Evolutionary conservation across 257 asterid species (phyloP).

Genomic region (Fraxinus excelsior): DNA sequence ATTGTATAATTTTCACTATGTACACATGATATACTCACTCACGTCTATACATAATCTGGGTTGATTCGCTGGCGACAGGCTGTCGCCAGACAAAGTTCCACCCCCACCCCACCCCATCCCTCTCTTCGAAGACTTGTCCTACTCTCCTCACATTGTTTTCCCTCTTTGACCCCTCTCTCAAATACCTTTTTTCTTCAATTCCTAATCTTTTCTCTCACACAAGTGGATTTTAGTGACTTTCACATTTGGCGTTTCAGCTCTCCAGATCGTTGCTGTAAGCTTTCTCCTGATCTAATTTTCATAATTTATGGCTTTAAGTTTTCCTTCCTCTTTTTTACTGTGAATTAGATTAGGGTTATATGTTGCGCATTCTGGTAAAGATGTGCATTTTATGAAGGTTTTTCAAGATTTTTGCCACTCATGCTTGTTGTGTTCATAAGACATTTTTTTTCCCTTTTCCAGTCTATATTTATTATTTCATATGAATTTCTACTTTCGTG

Average conservation of each 20-base stretch:
- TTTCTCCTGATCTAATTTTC: slow-evolving; percentile 35
- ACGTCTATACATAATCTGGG: slow-evolving; percentile 24
- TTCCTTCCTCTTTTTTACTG: neutral
- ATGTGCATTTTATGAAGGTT: slow-evolving; percentile 14
- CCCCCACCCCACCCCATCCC: slow-evolving; percentile 27
- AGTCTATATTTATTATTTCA: neutral
- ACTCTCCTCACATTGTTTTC: slow-evolving; percentile 26
- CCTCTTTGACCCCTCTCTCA: slow-evolving; percentile 2
- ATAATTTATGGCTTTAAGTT: slow-evolving; percentile 3
- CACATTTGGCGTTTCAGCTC: slow-evolving; percentile 22
- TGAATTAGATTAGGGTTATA: neutral
- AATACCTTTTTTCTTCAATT: neutral
- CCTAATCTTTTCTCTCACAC: slow-evolving; percentile 31
- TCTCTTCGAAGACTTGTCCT: slow-evolving; percentile 32
- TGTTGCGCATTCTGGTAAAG: slow-evolving; percentile 17
- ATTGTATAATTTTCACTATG: no score
- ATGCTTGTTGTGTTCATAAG: neutral
- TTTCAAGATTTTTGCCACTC: neutral
- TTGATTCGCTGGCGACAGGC: slow-evolving; percentile 85
- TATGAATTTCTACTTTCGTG: slow-evolving; percentile 8
- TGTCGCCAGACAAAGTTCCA: slow-evolving; percentile 50
- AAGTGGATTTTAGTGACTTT: slow-evolving; percentile 31
- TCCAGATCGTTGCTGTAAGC: slow-evolving; percentile 53
- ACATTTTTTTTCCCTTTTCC: neutral
- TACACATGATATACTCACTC: no score